phyloP scores from a whole-genome alignment of 2,329 filamentous ascomycete genomes.

The Cryphonectria carpinicola region DNA sequence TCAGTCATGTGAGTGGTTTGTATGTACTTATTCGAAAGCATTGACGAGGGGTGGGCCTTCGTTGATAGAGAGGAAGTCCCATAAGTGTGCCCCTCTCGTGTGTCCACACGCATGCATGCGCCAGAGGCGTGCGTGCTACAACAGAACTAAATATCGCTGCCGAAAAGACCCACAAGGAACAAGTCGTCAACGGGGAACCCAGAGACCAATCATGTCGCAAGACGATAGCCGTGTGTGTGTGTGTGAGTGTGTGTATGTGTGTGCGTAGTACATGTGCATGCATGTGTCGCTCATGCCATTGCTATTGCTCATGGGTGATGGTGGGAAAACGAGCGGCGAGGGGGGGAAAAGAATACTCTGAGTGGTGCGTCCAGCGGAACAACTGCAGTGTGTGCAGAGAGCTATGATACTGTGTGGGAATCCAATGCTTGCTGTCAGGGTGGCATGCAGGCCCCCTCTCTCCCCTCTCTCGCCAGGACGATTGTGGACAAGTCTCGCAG shows the following conservation, averaged over 20 bases:
- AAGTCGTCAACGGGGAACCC: not conserved
- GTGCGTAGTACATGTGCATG: not conserved
- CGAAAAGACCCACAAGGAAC: not conserved
- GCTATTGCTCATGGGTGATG: not conserved
- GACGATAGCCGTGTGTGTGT: not conserved
- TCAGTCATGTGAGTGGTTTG: not conserved
- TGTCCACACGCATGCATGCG: not conserved
- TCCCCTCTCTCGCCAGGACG: not conserved
- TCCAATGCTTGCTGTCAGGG: not conserved
- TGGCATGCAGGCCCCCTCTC: not conserved
- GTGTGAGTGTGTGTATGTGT: not conserved
- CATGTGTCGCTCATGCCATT: not conserved
- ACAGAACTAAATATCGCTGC: too few relatives aligned
- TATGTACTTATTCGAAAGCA: not conserved
- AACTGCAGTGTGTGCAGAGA: not conserved
- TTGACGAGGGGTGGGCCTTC: not conserved
- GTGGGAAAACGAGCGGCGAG: not conserved
- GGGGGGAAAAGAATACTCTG: not conserved
- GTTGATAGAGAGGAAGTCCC: not conserved
- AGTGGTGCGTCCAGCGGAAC: not conserved
- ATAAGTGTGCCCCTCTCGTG: not conserved
- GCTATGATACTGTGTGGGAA: conserved; percentile 1
- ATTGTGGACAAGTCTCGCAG: conserved; percentile 37
- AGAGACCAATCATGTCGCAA: not conserved
- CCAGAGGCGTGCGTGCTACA: not conserved